Percentiles rank a stretch among this genome's conserved stretches.
Conservation (phyloP, 106 monocot species). For the Dioscorea alata region DNA sequence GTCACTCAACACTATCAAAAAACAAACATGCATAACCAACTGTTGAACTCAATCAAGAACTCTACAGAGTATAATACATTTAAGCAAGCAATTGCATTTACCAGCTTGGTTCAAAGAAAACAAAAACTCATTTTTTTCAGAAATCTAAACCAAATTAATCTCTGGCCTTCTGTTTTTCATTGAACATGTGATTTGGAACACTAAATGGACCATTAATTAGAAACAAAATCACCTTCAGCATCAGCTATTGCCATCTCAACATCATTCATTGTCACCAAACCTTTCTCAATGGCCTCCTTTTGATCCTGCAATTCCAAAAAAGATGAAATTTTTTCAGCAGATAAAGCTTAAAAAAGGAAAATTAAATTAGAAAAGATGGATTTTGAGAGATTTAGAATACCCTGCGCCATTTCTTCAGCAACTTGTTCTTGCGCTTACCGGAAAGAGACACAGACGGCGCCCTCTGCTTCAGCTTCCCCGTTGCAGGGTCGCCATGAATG, state of each 20-base stretch:
- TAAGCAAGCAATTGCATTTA: not conserved
- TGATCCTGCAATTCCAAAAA: conserved; percentile 46
- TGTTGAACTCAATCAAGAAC: not conserved
- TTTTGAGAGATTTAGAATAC: conserved; percentile 11
- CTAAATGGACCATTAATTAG: too few species aligned
- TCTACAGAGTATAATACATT: not conserved
- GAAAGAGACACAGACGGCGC: conserved; percentile 40
- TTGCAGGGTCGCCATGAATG: conserved; percentile 46
- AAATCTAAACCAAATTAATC: not conserved
- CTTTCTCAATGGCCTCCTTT: conserved; percentile 64
- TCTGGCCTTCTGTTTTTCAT: too few species aligned
- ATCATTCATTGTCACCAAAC: conserved; percentile 72
- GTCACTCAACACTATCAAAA: not conserved
- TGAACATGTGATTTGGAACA: too few species aligned
- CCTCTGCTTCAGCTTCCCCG: conserved; percentile 65
- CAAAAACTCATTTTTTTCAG: not conserved
- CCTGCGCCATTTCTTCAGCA: conserved; percentile 73
- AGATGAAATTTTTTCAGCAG: not conserved
- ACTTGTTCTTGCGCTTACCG: conserved; percentile 87
- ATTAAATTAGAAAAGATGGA: not conserved
- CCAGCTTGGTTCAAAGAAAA: not conserved
- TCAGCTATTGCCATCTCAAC: conserved; percentile 79
- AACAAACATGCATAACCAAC: not conserved
- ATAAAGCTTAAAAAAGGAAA: not conserved
- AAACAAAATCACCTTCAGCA: conserved; percentile 20